Evolutionary conservation across 768 basidiomycete genomes (phyloP).

Genomic region (Lactarius pseudohatsudake): DNA sequence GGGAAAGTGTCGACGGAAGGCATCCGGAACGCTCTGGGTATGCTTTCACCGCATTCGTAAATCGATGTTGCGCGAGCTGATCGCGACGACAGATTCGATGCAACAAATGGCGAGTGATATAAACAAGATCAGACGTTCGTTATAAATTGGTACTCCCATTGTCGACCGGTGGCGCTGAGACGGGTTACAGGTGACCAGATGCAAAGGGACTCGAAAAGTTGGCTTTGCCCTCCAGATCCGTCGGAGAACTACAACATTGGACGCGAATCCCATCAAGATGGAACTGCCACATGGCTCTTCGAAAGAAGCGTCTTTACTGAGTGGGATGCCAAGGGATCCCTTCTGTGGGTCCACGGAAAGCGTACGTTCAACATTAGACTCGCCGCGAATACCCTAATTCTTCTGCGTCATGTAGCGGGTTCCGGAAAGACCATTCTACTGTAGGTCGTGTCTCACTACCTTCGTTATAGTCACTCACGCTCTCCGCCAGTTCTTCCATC

Average conservation of each 20-base stretch:
- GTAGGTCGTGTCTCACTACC: background rate
- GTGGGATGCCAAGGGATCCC: background rate
- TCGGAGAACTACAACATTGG: constrained; percentile 8
- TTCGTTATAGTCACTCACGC: background rate
- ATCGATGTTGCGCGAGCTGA: background rate
- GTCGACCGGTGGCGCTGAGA: background rate
- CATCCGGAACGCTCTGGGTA: background rate
- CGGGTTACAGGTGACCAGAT: background rate
- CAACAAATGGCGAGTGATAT: background rate
- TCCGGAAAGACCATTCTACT: constrained; percentile 12
- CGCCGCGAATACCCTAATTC: background rate
- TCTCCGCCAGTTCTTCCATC: background rate
- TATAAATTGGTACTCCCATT: background rate
- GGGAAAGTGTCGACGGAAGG: background rate
- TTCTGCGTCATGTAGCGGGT: background rate
- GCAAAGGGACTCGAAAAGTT: background rate
- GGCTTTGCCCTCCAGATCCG: constrained; percentile 18
- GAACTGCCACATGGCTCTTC: constrained; percentile 5
- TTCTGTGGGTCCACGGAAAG: constrained; percentile 15
- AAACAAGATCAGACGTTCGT: constrained; percentile 2
- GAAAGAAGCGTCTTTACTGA: background rate
- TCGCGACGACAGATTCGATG: background rate
- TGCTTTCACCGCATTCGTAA: background rate
- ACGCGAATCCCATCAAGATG: background rate
- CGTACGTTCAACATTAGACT: background rate